Evolutionary conservation across 2,329 filamentous ascomycete genomes (phyloP).

Genomic region (Phyllosticta citriasiana): DNA sequence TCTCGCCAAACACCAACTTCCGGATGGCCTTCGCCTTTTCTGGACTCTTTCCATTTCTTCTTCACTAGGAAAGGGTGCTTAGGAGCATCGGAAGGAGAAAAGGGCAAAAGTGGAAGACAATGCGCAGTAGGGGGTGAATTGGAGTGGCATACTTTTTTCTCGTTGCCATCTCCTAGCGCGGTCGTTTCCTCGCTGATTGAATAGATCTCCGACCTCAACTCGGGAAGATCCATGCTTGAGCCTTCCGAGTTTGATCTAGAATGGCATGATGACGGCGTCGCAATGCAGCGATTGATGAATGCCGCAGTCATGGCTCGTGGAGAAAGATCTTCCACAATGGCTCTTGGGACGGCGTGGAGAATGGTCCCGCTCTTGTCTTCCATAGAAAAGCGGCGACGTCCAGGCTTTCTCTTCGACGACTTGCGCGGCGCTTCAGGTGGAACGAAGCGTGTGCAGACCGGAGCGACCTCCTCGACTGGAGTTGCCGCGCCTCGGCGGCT

Average conservation of each 20-base stretch:
- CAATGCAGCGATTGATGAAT: not conserved
- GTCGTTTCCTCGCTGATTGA: not conserved
- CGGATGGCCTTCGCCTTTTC: slow-evolving; percentile 12
- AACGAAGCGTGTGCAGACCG: not conserved
- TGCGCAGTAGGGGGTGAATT: slow-evolving; percentile 13
- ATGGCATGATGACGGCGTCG: not conserved
- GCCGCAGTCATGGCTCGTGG: not conserved
- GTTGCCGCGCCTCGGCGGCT: slow-evolving; percentile 22
- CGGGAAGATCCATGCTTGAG: not conserved
- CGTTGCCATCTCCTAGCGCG: not conserved
- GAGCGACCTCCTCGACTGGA: slow-evolving; percentile 9
- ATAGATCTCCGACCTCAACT: not conserved
- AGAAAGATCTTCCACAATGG: not conserved
- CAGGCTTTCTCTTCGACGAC: slow-evolving; percentile 4
- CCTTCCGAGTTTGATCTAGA: not conserved
- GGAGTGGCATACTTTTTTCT: not conserved
- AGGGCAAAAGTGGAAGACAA: slow-evolving; percentile 9
- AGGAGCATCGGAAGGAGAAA: not conserved
- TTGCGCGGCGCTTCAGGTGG: not conserved
- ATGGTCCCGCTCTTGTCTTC: slow-evolving; percentile 11
- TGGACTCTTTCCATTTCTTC: slow-evolving; percentile 2
- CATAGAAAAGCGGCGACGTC: not conserved
- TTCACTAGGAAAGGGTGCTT: not conserved
- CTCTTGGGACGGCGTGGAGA: slow-evolving; percentile 25
- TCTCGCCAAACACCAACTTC: slow-evolving; percentile 37